Conservation (phyloP, 2,329 filamentous ascomycete genomes). For the Fusarium sp. region DNA sequence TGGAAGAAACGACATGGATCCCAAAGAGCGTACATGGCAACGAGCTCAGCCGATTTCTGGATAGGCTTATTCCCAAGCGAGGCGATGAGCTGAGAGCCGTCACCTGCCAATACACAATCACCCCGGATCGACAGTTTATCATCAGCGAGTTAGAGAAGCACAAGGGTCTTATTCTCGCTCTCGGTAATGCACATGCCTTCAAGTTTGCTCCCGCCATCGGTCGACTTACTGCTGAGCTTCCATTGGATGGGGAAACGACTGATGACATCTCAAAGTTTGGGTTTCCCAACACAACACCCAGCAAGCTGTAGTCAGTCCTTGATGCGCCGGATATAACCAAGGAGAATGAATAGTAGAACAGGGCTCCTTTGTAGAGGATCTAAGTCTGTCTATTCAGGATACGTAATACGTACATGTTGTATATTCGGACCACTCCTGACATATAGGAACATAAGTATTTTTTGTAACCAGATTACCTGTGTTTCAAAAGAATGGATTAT, state of each 20-base stretch:
- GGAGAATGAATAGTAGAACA: background rate
- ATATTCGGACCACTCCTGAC: background rate
- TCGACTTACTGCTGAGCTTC: background rate
- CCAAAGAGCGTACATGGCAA: too few species aligned
- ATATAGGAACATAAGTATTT: background rate
- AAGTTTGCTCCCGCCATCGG: background rate
- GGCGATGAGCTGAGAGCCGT: too few species aligned
- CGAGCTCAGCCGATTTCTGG: too few species aligned
- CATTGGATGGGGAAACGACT: background rate
- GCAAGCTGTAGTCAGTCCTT: background rate
- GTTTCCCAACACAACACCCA: background rate
- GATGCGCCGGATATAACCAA: background rate
- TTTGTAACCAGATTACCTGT: background rate
- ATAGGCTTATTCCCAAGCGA: too few species aligned
- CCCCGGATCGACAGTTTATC: conserved; percentile 6
- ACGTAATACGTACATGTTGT: background rate
- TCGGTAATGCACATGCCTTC: background rate
- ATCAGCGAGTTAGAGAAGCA: background rate
- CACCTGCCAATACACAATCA: too few species aligned
- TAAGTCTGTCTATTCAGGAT: background rate
- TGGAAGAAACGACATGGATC: too few species aligned
- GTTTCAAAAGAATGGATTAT: background rate
- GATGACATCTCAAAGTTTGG: conserved; percentile 35
- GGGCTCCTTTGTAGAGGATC: background rate
- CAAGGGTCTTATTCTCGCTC: background rate